These are phyloP conservation scores for Ascochyta pisi DNA, from an alignment of 2,329 filamentous ascomycete species.

Conservation along the genomic window DNA sequence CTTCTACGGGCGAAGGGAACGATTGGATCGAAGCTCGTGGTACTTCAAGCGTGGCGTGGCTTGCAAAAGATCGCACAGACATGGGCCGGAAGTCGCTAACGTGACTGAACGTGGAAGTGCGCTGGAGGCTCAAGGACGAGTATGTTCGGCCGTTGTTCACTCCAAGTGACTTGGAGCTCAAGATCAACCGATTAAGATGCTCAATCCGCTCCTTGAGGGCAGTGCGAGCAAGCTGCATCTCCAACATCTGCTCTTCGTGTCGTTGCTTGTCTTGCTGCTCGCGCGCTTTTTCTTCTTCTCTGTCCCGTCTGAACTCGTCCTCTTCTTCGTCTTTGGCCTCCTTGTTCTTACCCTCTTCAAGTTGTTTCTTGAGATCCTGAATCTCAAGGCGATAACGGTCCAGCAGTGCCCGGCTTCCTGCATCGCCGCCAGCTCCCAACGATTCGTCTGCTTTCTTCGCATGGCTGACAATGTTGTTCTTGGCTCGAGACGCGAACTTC, in stretches of 20 bases:
- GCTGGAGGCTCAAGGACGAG: constrained; percentile 51
- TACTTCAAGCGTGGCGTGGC: constrained; percentile 51
- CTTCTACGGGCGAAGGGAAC: constrained; percentile 34
- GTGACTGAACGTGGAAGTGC: constrained; percentile 51
- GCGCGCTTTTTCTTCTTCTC: constrained; percentile 71
- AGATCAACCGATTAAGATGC: constrained; percentile 90
- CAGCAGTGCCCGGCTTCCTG: constrained; percentile 82
- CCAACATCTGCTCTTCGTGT: constrained; percentile 96
- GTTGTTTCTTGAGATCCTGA: constrained; percentile 76
- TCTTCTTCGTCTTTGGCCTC: constrained; percentile 64
- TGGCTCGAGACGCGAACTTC: constrained; percentile 94
- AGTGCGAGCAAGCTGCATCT: constrained; percentile 96
- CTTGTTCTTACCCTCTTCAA: constrained; percentile 72
- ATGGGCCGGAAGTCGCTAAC: constrained; percentile 55
- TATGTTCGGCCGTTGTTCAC: constrained; percentile 69
- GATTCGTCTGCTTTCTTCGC: constrained; percentile 95
- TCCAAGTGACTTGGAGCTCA: constrained; percentile 94
- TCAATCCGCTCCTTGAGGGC: constrained; percentile 97
- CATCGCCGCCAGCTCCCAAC: constrained; percentile 76
- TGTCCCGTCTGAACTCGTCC: constrained; percentile 64
- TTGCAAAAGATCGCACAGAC: constrained; percentile 52
- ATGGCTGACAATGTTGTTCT: constrained; percentile 97
- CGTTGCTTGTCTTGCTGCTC: constrained; percentile 79
- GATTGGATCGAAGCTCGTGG: constrained; percentile 40
- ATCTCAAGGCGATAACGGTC: constrained; percentile 97